These are phyloP conservation scores for Neurospora sp. DNA, from an alignment of 495 filamentous ascomycete genomes.

Conservation along the genomic window DNA sequence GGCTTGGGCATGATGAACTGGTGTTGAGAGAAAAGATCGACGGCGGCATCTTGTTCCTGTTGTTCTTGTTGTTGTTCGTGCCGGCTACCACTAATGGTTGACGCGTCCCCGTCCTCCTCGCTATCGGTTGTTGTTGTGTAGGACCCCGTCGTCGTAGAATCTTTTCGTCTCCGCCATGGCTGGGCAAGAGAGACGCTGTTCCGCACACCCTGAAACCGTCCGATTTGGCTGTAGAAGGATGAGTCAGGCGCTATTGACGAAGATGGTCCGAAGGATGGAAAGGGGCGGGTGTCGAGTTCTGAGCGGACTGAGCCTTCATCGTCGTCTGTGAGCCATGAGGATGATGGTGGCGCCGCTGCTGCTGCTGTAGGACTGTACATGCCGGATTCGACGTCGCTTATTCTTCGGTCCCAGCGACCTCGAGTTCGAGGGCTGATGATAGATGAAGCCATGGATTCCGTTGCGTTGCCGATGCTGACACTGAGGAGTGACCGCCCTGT, in stretches of 20 bases:
- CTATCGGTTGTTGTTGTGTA: neutral
- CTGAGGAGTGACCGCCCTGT: neutral
- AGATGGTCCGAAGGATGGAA: neutral
- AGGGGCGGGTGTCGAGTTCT: neutral
- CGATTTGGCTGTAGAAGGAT: neutral
- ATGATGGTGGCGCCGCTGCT: neutral
- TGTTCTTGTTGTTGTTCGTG: neutral
- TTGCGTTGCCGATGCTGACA: neutral
- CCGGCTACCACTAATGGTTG: neutral
- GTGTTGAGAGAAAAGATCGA: neutral
- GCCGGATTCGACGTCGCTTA: neutral
- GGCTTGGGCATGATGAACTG: neutral
- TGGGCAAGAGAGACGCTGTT: neutral
- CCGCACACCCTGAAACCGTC: neutral
- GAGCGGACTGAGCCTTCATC: neutral
- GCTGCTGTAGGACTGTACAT: neutral
- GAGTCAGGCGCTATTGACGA: neutral
- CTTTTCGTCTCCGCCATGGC: neutral
- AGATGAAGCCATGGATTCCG: neutral
- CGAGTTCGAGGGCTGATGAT: neutral
- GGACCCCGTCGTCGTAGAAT: neutral
- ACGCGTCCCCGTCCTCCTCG: neutral
- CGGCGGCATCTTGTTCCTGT: neutral
- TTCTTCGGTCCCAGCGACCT: neutral
- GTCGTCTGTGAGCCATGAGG: neutral